These are phyloP conservation scores for Gloeostereum incarnatum DNA, from an alignment of 768 basidiomycete species.

Conservation along the genomic window DNA sequence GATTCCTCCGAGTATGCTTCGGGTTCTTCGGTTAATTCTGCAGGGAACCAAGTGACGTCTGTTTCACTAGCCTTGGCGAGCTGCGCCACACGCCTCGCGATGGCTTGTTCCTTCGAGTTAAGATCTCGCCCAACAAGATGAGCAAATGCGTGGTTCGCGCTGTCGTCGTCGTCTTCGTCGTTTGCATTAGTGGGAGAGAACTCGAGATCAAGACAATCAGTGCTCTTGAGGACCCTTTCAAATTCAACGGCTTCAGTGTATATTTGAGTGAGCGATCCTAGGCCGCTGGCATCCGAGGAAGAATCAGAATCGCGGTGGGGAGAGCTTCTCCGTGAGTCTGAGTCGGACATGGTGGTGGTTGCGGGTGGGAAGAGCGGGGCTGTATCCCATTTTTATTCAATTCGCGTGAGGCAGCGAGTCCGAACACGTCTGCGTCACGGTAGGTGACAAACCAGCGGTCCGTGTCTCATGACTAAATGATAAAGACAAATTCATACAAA, in stretches of 20 bases:
- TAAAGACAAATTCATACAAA: too few relatives aligned
- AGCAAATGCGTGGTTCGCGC: slow-evolving; percentile 23
- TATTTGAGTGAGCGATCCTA: slow-evolving; percentile 22
- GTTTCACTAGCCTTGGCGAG: slow-evolving; percentile 28
- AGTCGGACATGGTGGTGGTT: too few relatives aligned
- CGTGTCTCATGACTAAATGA: too few relatives aligned
- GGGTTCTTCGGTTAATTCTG: slow-evolving; percentile 15
- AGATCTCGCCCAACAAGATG: slow-evolving; percentile 35
- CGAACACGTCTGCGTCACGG: too few relatives aligned
- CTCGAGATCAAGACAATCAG: slow-evolving; percentile 3
- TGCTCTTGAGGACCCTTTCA: slow-evolving; percentile 28
- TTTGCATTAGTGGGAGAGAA: neutral
- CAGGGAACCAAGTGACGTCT: slow-evolving; percentile 19
- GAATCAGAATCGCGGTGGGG: too few relatives aligned
- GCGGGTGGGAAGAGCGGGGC: too few relatives aligned
- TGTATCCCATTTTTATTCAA: too few relatives aligned
- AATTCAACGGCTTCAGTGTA: slow-evolving; percentile 29
- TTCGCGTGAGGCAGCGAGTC: too few relatives aligned
- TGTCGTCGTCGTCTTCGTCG: too few relatives aligned
- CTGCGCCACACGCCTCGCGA: slow-evolving; percentile 24
- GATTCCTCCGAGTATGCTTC: slow-evolving; percentile 12
- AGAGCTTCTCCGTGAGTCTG: too few relatives aligned
- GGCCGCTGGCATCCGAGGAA: too few relatives aligned
- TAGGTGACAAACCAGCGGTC: too few relatives aligned
- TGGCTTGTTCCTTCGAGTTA: slow-evolving; percentile 20